Evolutionary conservation across 257 asterid species (phyloP).

Genomic region (Jacaranda mimosifolia): DNA sequence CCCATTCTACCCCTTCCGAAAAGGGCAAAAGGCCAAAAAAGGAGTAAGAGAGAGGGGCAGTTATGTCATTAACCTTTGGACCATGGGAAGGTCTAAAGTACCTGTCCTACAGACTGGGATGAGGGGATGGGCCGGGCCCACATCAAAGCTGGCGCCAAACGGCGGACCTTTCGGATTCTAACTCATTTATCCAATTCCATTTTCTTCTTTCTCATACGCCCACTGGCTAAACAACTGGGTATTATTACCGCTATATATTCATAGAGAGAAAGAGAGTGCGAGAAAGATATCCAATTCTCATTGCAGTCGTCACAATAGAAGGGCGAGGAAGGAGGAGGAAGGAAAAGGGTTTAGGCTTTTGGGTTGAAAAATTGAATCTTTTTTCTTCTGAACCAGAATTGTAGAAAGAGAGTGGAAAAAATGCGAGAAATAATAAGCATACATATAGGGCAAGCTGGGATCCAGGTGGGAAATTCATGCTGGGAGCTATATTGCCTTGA

Average conservation of each 20-base stretch:
- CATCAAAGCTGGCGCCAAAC: conserved; percentile 47
- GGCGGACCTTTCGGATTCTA: conserved; percentile 46
- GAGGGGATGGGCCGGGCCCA: conserved; percentile 31
- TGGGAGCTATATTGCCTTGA: conserved; percentile 62
- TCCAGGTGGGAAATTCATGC: conserved; percentile 57
- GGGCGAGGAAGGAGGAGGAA: background rate
- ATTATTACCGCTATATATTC: background rate
- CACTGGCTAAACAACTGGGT: background rate
- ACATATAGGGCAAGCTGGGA: conserved; percentile 58
- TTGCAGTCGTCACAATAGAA: conserved; percentile 11
- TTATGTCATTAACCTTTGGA: conserved; percentile 7
- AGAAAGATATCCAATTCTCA: conserved; percentile 14
- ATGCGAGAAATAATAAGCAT: conserved; percentile 57
- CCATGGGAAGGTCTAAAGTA: too few relatives aligned
- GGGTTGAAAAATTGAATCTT: background rate
- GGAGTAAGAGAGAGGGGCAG: background rate
- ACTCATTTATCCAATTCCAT: conserved; percentile 44
- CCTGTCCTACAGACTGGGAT: background rate
- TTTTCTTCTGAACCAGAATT: background rate
- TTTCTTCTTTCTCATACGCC: conserved; percentile 18
- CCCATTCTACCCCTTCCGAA: background rate
- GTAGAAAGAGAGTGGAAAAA: background rate
- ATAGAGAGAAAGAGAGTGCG: background rate
- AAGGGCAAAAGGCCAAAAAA: background rate
- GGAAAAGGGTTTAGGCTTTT: conserved; percentile 29